A percentile compares a stretch with the other conserved stretches of the same genome.
Conservation (phyloP, 2,329 filamentous ascomycete species). For the Colletotrichum limetticola region DNA sequence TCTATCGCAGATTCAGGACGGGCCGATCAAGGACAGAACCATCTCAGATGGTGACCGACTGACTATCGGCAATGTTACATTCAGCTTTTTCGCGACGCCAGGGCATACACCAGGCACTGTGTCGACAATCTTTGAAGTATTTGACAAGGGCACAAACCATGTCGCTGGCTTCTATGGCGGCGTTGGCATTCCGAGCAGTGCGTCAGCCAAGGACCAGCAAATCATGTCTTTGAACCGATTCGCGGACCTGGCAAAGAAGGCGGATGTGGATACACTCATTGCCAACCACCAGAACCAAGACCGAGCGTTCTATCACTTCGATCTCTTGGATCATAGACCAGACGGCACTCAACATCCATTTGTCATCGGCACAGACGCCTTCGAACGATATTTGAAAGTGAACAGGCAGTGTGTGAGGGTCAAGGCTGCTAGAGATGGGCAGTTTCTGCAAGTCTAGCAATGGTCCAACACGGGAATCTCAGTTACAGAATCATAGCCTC, state of each 20-base stretch:
- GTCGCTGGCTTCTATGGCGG: constrained; percentile 40
- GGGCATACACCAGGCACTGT: constrained; percentile 40
- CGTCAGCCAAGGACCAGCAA: constrained; percentile 36
- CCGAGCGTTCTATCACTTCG: constrained; percentile 13
- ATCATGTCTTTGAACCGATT: constrained; percentile 25
- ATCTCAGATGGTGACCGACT: constrained; percentile 24
- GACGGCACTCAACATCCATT: constrained; percentile 3
- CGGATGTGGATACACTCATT: constrained; percentile 16
- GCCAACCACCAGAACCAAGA: constrained; percentile 23
- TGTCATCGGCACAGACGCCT: constrained; percentile 14
- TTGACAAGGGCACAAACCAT: constrained; percentile 37
- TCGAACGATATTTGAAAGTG: background rate
- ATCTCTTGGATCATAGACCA: constrained; percentile 7
- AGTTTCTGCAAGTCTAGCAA: constrained; percentile 3
- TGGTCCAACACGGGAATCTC: background rate
- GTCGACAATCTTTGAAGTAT: constrained; percentile 38
- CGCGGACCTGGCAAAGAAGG: background rate
- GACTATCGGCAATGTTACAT: constrained; percentile 38
- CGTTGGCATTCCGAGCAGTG: constrained; percentile 35
- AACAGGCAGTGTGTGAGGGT: constrained; percentile 1
- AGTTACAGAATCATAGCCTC: background rate
- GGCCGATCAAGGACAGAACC: background rate
- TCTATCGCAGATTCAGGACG: background rate
- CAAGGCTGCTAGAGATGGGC: constrained; percentile 15
- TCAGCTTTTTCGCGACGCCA: constrained; percentile 37